Conservation (phyloP, 83 land plant genomes). For the Thuja plicata region DNA sequence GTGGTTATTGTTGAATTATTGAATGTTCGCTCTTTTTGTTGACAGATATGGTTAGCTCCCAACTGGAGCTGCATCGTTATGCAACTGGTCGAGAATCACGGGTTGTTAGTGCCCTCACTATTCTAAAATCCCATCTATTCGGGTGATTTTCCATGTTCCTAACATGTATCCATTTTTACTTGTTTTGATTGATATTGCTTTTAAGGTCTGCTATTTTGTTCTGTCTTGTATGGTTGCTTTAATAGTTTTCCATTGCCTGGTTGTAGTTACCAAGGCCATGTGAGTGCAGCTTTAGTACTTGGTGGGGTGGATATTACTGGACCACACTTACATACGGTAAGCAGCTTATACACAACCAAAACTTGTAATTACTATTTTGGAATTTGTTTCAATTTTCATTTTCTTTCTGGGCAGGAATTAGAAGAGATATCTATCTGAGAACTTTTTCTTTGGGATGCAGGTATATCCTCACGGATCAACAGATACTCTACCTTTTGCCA, state of each 20-base stretch:
- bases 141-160: conserved; percentile 36
- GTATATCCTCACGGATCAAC: conserved; percentile 99
- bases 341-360: conserved; percentile 12
- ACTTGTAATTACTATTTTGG: background rate
- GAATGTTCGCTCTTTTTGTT: conserved; percentile 9
- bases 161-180: background rate
- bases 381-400: background rate
- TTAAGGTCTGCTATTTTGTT: background rate
- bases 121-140: conserved; percentile 91
- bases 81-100: conserved; percentile 96
- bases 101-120: conserved; percentile 93
- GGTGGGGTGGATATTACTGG: conserved; percentile 98
- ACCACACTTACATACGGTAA: conserved; percentile 97
- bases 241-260: background rate
- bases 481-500: conserved; percentile 97
- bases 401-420: background rate
- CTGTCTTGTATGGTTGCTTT: background rate
- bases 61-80: conserved; percentile 91
- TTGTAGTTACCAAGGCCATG: conserved; percentile 92
- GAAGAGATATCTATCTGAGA: background rate
- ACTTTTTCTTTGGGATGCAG: conserved; percentile 34
- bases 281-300: conserved; percentile 95
- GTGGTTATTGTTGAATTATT: background rate
- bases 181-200: background rate
- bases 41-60: conserved; percentile 97